Evolutionary conservation across 768 basidiomycete genomes (phyloP).

Genomic region (Aureoboletus auriporus): DNA sequence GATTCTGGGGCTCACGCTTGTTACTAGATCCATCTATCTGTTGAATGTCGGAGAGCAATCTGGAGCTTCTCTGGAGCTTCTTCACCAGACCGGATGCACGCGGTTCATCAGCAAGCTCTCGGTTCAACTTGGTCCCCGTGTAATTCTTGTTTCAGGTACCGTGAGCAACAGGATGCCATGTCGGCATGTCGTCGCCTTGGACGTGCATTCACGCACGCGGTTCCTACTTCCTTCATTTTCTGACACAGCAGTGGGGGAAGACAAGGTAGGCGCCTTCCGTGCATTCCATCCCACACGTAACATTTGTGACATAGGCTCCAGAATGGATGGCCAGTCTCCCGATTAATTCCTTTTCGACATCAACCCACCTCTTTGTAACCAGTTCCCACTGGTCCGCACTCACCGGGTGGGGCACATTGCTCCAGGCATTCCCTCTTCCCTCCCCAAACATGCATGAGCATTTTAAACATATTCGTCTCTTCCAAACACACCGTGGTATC

Average conservation of each 20-base stretch:
- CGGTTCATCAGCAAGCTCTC: background rate
- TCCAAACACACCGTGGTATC: constrained; percentile 8
- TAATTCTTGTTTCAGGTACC: background rate
- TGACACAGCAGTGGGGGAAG: background rate
- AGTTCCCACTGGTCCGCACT: background rate
- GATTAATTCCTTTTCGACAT: constrained; percentile 13
- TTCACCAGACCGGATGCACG: constrained; percentile 8
- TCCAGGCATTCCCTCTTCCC: constrained; percentile 14
- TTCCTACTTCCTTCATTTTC: constrained; percentile 1
- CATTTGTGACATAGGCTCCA: background rate
- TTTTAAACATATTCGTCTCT: background rate
- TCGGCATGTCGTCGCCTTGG: constrained; percentile 3
- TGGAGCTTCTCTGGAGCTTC: constrained; percentile 10
- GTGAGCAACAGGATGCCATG: background rate
- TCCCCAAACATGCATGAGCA: background rate
- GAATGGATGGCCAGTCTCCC: too few species aligned
- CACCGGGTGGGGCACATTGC: constrained; percentile 5
- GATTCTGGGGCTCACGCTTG: background rate
- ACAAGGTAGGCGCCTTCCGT: background rate
- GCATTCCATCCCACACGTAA: background rate
- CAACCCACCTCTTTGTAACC: constrained; percentile 17
- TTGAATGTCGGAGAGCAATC: constrained; percentile 1
- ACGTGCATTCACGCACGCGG: constrained; percentile 9
- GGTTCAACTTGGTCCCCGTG: constrained; percentile 12
- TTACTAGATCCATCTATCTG: background rate